Conservation (phyloP, 768 basidiomycete genomes). For the Mycena filopes region DNA sequence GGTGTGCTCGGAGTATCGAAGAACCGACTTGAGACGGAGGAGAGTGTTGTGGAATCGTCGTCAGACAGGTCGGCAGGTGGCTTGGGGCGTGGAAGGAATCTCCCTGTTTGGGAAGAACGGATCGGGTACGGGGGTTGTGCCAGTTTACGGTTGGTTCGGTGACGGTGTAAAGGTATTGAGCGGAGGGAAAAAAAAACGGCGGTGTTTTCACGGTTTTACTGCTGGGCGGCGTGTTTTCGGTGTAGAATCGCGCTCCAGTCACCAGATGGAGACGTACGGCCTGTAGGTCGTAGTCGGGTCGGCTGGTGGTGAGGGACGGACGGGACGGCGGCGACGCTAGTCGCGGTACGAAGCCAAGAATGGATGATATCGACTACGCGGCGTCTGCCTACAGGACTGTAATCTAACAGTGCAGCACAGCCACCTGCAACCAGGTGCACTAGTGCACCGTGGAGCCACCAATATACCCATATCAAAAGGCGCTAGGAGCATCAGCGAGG, state of each 20-base stretch:
- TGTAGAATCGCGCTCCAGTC: conserved; percentile 9
- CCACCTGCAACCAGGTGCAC: neutral
- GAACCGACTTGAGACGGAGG: neutral
- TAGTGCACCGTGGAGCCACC: neutral
- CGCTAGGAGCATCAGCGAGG: too few species aligned
- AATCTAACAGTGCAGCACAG: too few species aligned
- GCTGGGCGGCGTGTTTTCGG: neutral
- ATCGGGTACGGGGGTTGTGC: neutral
- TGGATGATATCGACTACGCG: neutral
- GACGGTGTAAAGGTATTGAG: neutral
- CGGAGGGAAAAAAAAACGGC: too few species aligned
- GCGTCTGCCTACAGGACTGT: neutral
- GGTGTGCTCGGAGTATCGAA: neutral
- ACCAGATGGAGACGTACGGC: conserved; percentile 13
- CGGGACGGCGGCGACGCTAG: neutral
- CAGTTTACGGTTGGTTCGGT: neutral
- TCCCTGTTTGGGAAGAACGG: neutral
- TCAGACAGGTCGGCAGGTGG: neutral
- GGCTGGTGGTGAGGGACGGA: neutral
- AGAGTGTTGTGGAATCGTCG: conserved; percentile 4
- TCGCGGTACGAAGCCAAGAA: neutral
- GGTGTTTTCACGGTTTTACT: neutral
- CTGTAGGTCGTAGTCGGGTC: neutral
- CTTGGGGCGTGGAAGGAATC: conserved; percentile 10
- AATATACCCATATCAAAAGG: too few species aligned